Evolutionary conservation across 768 basidiomycete genomes (phyloP).

Genomic region (Cantharellus anzutake): DNA sequence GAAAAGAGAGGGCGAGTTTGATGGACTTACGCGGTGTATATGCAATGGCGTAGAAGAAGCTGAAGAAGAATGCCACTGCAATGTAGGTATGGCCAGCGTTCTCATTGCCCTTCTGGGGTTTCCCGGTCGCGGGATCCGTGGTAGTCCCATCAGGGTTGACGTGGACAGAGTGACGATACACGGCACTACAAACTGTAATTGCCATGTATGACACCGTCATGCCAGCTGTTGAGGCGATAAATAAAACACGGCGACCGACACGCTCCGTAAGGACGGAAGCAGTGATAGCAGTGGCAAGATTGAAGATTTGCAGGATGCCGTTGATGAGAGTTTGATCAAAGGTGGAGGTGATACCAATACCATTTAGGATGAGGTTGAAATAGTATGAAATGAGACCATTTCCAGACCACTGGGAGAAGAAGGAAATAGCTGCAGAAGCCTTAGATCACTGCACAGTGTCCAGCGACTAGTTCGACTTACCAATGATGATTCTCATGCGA

Average conservation of each 20-base stretch:
- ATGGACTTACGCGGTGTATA: no score
- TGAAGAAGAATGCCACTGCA: conserved; percentile 3
- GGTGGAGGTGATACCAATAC: conserved; percentile 4
- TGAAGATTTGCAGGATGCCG: conserved; percentile 47
- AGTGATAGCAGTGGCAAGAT: conserved; percentile 32
- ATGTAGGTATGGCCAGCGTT: conserved; percentile 3
- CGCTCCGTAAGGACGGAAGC: conserved; percentile 52
- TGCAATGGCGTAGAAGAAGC: background rate
- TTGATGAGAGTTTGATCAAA: no score
- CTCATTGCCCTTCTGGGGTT: conserved; percentile 2
- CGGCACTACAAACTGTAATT: conserved; percentile 4
- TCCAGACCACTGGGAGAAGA: no score
- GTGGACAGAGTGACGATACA: background rate
- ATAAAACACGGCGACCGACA: no score
- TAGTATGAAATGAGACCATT: no score
- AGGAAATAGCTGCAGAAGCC: conserved; percentile 34
- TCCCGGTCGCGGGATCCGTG: no score
- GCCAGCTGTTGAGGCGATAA: conserved; percentile 42
- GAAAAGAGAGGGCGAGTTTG: no score
- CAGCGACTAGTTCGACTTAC: no score
- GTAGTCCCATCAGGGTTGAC: background rate
- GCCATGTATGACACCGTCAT: conserved; percentile 15
- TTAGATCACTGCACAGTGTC: no score
- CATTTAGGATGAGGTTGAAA: background rate
- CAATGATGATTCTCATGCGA: no score